Evolutionary conservation across 139 green algal genomes (phyloP), one percentile per base, ranked within the genome.

Genomic region (Pseudopediastrum boryanum): DNA sequence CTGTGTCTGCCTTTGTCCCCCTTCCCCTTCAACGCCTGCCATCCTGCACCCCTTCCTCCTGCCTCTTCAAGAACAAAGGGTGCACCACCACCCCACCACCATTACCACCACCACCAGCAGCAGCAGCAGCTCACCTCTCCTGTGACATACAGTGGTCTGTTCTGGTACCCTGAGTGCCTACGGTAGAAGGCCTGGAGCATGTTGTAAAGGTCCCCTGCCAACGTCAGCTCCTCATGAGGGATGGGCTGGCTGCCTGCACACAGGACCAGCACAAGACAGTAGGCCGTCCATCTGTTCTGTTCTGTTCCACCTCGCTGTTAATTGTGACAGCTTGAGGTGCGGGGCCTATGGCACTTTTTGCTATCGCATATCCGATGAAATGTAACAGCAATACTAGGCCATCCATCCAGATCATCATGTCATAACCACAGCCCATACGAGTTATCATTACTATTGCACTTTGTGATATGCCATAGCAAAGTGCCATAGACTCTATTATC

Each of bases 161-260:
- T 25, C 33, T 69, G 41, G 42, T 79, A 85, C 0, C 75, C 10
- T 0, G 68, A 59, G 68, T 85, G 48, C 25, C 0, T 41, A 8
- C 36, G 59, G 79, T 86, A 91, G 29, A 88, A 89, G 31, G 56
- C 79, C 67, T 91, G 83, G 16, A 91, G 59, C 0, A 76, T 81
- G 1, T 25, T 36, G 65, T 88, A 90, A 56, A 90, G 64, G 78
- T 91, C 84, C 19, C 25, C 78, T 1, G 80, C 86, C 65, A 82
- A 12, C 16, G 29, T n/a, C 51, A 87, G 51, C 81, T 91, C 86
- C 54, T 85, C 80, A 50, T 73, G 50, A 33, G 83, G 83, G 65
- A 90, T 88, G 41, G 43, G 27, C 56, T 79, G 79, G 5, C 71
- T 36, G 33, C 85, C 85, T 85, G 83, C 8, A 10, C 54, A 10